Conservation (phyloP, 257 asterid species). For the Coffea eugenioides region DNA sequence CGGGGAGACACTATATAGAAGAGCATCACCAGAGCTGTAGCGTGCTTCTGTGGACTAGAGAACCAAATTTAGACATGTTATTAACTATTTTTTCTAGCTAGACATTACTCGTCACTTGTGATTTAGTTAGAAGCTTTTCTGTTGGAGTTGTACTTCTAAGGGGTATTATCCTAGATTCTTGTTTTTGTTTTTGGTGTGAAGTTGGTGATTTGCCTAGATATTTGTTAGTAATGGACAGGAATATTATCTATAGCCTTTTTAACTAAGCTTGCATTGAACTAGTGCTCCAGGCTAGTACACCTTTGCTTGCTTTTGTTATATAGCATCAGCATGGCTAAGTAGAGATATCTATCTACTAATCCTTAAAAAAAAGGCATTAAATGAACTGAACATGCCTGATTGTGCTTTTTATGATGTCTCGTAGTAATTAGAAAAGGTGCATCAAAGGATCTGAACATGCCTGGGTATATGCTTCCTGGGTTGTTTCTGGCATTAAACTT, state of each 20-base stretch:
- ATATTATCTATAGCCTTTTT: not conserved
- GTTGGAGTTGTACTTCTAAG: slow-evolving; percentile 14
- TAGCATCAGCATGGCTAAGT: not conserved
- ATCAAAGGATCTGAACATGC: too few species aligned
- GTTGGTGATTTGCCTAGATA: slow-evolving; percentile 12
- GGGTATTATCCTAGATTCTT: slow-evolving; percentile 11
- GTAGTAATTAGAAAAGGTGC: too few species aligned
- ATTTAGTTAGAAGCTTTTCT: slow-evolving; percentile 14
- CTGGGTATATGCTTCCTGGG: too few species aligned
- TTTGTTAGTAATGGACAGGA: slow-evolving; percentile 12
- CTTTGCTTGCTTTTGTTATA: not conserved
- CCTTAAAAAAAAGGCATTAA: too few species aligned
- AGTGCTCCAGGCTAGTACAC: not conserved
- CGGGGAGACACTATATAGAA: slow-evolving; percentile 58
- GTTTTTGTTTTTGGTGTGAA: slow-evolving; percentile 3
- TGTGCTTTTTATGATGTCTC: not conserved
- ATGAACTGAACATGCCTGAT: not conserved
- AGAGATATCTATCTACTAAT: too few species aligned
- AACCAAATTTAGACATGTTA: slow-evolving; percentile 16
- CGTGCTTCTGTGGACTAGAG: slow-evolving; percentile 29
- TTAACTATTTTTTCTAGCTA: slow-evolving; percentile 8
- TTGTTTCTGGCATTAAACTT: too few species aligned
- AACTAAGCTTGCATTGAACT: not conserved
- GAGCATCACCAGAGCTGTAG: slow-evolving; percentile 49
- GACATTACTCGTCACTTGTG: not conserved